phyloP scores from a whole-genome alignment of 2,329 filamentous ascomycete species.

The Alternaria gaisen region DNA sequence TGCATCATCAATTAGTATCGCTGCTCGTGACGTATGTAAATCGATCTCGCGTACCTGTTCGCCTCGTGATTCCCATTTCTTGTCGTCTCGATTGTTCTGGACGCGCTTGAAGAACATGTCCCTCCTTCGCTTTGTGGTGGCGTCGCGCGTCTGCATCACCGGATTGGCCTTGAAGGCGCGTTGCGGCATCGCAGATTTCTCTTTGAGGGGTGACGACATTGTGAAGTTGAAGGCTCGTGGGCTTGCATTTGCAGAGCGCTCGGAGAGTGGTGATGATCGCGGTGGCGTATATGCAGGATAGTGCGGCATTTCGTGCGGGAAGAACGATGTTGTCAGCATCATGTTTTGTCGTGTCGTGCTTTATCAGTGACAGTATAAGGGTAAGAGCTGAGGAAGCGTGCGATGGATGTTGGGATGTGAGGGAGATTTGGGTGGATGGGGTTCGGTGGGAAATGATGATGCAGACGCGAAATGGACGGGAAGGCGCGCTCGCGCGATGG shows the following conservation, averaged over 20 bases:
- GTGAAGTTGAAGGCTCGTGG: constrained; percentile 40
- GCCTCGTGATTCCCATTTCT: constrained; percentile 55
- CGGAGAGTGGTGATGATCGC: constrained; percentile 56
- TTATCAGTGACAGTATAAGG: background rate
- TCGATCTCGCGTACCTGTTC: constrained; percentile 53
- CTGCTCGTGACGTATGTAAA: background rate
- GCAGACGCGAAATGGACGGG: constrained; percentile 6
- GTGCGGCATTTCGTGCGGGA: constrained; percentile 34
- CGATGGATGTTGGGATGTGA: background rate
- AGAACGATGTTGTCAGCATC: constrained; percentile 43
- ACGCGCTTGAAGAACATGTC: constrained; percentile 73
- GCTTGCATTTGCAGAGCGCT: constrained; percentile 52
- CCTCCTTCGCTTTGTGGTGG: constrained; percentile 69
- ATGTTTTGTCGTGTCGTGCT: constrained; percentile 20
- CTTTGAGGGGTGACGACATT: constrained; percentile 36
- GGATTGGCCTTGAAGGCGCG: constrained; percentile 69
- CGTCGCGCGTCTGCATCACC: constrained; percentile 67
- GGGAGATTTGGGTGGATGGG: constrained; percentile 6
- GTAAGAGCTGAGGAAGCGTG: background rate
- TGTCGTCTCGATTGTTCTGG: constrained; percentile 55
- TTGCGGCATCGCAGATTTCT: constrained; percentile 30
- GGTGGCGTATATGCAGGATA: constrained; percentile 41
- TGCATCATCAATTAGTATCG: constrained; percentile 28
- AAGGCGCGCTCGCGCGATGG: constrained; percentile 21
- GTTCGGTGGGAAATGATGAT: constrained; percentile 18